A percentile compares a stretch with the other conserved stretches of the same genome.
Evolutionary conservation across 1,284 basidiomycete genomes (phyloP).

Genomic region (Moesziomyces sp.): DNA sequence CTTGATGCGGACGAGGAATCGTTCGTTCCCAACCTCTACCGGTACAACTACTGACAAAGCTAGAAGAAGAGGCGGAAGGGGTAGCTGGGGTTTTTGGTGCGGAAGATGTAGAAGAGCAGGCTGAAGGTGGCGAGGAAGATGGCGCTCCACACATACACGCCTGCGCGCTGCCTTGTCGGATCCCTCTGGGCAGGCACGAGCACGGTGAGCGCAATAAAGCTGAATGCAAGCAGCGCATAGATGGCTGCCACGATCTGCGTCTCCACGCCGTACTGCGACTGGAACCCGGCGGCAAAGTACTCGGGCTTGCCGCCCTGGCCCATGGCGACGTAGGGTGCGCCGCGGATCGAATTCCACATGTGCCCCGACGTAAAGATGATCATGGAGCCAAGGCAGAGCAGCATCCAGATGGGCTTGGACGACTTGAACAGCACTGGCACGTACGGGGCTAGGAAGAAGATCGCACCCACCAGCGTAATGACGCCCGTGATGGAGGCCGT

Average conservation of each 20-base stretch:
- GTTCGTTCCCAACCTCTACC: not conserved
- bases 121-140: conserved; percentile 88
- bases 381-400: conserved; percentile 51
- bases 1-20: too few relatives aligned
- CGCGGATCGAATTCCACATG: conserved; percentile 96
- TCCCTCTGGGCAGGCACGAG: conserved; percentile 82
- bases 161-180: conserved; percentile 80
- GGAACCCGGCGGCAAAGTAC: conserved; percentile 89
- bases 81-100: conserved; percentile 78
- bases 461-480: conserved; percentile 14
- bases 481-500: conserved; percentile 17
- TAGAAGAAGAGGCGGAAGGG: conserved; percentile 56
- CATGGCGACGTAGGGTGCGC: conserved; percentile 77
- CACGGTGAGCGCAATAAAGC: conserved; percentile 84
- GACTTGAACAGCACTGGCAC: conserved; percentile 19
- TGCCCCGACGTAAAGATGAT: conserved; percentile 70
- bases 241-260: conserved; percentile 85
- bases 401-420: conserved; percentile 44
- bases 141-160: conserved; percentile 87
- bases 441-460: conserved; percentile 41
- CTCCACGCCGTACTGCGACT: conserved; percentile 92
- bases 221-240: conserved; percentile 83
- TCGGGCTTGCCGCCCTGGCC: conserved; percentile 71
- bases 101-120: conserved; percentile 86
- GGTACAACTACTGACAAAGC: not conserved